Base-by-base conservation (phyloP, 345 rosid species). In the Barbarea vulgaris region DNA sequence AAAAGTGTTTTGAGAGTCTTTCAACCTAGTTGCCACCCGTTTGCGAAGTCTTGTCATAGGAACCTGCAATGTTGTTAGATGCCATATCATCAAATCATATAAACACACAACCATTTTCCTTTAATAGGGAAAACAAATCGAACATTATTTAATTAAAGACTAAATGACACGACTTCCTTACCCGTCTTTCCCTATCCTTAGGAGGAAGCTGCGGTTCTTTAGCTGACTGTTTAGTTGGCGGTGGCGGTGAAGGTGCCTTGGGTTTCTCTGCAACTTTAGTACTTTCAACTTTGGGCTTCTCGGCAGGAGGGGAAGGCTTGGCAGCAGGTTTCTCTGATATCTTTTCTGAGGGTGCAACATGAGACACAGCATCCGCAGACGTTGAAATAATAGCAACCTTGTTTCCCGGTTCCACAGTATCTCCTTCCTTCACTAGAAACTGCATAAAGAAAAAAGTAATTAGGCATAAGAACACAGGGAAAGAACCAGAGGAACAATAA, bases 1-100 rank as follows among this genome's bases (percentile, higher is more conserved):
- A 75, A 96, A 96, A 21, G 98, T 96, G 81, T 96, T 96, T 56
- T 95, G 99, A 42, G 99, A 92, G 74, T 95, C 99, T 79, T 95
- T 95, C 93, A 95, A 78, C 70, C 99, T 84, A 61, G 88, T 86
- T 7, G 98, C 99, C 42, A 96, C 98, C 55, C 98, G 85, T 78
- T 96, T 96, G 58, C 98, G 84, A 30, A 96, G 96, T 85, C 99
- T 89, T 48, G 99, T 93, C 99, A 96, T 96, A 41, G 99, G 97
- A 80, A 96, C 92, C 99, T 96, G 83, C 56, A 72, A 66, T 27
- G 53, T 62, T 63, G 66, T 58, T 74, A 67, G 63, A 64, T 47
- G 41, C 9, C 68, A 68, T 27, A 74, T 47, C 63, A 77, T 55
- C 73, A 70, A 71, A 22, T 65, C 24, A 62, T 58, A 15, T 50